Evolutionary conservation across 768 basidiomycete genomes (phyloP).

Genomic region (Suillus decipiens): DNA sequence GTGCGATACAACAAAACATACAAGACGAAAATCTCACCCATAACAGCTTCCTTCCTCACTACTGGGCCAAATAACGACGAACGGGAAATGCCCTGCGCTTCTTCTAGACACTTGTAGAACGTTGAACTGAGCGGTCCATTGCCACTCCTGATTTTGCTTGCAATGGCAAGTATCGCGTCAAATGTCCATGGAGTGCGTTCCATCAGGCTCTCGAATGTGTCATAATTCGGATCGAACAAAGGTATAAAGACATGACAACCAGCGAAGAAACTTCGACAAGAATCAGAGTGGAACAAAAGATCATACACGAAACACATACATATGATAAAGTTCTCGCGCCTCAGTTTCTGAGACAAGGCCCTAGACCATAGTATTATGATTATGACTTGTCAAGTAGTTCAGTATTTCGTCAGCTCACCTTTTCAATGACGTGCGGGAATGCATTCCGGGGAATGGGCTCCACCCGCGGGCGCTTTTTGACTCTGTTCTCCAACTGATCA

Average conservation of each 20-base stretch:
- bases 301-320: constrained; percentile 49
- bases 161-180: constrained; percentile 90
- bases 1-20: not conserved
- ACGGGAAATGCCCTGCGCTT: constrained; percentile 94
- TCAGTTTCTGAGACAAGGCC: constrained; percentile 84
- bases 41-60: constrained; percentile 92
- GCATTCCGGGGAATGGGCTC: constrained; percentile 84
- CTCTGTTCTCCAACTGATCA: constrained; percentile 40
- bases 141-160: constrained; percentile 88
- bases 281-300: constrained; percentile 9
- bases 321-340: constrained; percentile 89
- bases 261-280: constrained; percentile 76
- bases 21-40: constrained; percentile 51
- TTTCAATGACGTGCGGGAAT: constrained; percentile 88
- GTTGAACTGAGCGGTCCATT: constrained; percentile 82
- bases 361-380: constrained; percentile 37
- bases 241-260: constrained; percentile 97
- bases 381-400: not conserved
- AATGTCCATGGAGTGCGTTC: constrained; percentile 96
- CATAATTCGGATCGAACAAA: constrained; percentile 89
- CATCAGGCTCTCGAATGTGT: constrained; percentile 90
- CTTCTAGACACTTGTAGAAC: constrained; percentile 90
- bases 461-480: constrained; percentile 82
- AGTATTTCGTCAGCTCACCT: constrained; percentile 42
- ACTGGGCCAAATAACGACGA: constrained; percentile 93